Evolutionary conservation across 345 rosid genomes (phyloP).

Genomic region (Populus pruinosa): DNA sequence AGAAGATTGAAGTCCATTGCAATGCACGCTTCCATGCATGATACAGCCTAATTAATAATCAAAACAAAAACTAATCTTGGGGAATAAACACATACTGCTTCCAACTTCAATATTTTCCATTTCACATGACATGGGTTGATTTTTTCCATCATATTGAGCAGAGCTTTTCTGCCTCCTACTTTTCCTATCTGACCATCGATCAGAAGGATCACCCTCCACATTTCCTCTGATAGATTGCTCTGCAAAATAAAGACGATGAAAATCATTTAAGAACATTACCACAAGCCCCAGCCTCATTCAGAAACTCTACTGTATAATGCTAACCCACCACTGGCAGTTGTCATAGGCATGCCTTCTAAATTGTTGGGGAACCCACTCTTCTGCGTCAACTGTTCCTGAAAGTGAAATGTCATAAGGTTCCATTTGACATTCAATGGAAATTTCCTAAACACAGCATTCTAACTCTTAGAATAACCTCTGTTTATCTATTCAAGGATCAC

Average conservation of each 20-base stretch:
- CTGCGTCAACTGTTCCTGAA: constrained; percentile 39
- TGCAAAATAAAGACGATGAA: constrained; percentile 28
- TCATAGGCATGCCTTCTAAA: constrained; percentile 29
- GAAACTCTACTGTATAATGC: constrained; percentile 8
- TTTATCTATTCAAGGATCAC: constrained; percentile 4
- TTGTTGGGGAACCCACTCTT: constrained; percentile 34
- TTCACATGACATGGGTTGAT: constrained; percentile 35
- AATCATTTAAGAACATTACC: constrained; percentile 6
- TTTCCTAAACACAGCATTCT: constrained; percentile 1
- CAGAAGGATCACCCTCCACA: constrained; percentile 46
- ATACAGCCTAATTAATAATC: background rate
- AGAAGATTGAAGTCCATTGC: background rate
- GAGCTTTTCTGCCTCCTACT: constrained; percentile 73
- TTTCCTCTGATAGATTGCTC: constrained; percentile 39
- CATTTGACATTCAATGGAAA: background rate
- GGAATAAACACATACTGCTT: constrained; percentile 17
- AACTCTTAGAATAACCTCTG: background rate
- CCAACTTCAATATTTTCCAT: constrained; percentile 47
- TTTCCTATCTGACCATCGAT: constrained; percentile 59
- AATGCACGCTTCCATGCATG: background rate
- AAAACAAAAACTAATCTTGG: background rate
- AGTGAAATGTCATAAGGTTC: constrained; percentile 13
- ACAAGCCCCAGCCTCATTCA: constrained; percentile 1
- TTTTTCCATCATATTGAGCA: constrained; percentile 51
- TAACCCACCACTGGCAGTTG: constrained; percentile 44